These are phyloP conservation scores for Colletotrichum melonis DNA, from an alignment of 2,329 filamentous ascomycete genomes.

Conservation along the genomic window DNA sequence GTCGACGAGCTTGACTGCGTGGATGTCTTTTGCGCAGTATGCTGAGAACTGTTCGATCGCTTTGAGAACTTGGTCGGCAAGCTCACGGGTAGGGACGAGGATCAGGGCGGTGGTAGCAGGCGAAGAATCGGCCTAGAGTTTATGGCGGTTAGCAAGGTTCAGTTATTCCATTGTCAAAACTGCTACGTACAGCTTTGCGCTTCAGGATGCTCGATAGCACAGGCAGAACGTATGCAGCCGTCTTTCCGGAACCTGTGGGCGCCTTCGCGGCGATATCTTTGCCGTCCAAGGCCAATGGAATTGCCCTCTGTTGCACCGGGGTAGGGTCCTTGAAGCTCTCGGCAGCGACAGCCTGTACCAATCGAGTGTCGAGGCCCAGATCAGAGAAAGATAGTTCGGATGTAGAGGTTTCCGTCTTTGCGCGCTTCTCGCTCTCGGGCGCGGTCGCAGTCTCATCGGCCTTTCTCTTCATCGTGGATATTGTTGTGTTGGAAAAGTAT, in stretches of 20 bases:
- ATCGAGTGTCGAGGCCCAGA: conserved; percentile 83
- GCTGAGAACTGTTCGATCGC: conserved; percentile 80
- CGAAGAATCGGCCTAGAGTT: conserved; percentile 58
- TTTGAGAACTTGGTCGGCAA: conserved; percentile 90
- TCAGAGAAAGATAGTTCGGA: conserved; percentile 73
- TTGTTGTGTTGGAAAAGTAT: background rate
- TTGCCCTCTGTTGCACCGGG: conserved; percentile 87
- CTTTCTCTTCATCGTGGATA: conserved; percentile 69
- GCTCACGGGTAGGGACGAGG: conserved; percentile 92
- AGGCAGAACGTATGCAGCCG: conserved; percentile 92
- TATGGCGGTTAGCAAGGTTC: conserved; percentile 22
- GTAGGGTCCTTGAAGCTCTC: conserved; percentile 89
- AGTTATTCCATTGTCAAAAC: background rate
- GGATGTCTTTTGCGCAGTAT: conserved; percentile 87
- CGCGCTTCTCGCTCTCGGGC: conserved; percentile 43
- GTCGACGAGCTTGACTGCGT: conserved; percentile 86
- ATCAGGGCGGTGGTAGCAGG: conserved; percentile 80
- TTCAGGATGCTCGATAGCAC: conserved; percentile 87
- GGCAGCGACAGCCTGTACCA: conserved; percentile 86
- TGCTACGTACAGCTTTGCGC: conserved; percentile 70
- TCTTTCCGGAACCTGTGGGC: conserved; percentile 97
- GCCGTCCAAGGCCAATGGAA: conserved; percentile 87
- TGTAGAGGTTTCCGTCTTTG: conserved; percentile 41
- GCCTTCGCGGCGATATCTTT: conserved; percentile 92
- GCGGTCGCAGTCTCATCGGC: conserved; percentile 64